Evolutionary conservation across 345 rosid genomes (phyloP).

Genomic region (Eucalyptus pumila): DNA sequence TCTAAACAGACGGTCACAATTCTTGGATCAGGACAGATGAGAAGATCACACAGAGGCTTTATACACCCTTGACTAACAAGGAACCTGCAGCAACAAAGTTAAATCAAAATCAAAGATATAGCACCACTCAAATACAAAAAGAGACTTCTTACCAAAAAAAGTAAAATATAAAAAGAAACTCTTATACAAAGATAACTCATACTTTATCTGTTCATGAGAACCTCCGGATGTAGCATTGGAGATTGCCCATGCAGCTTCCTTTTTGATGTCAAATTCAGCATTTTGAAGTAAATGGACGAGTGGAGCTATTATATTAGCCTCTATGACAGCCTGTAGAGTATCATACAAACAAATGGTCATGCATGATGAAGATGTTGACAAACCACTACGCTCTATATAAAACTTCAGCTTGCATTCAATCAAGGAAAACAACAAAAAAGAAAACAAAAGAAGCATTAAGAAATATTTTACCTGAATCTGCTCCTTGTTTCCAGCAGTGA

Average conservation of each 20-base stretch:
- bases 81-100: not conserved
- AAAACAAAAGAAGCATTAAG: not conserved
- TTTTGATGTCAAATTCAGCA: slow-evolving; percentile 57
- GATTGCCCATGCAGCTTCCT: slow-evolving; percentile 64
- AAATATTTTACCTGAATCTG: slow-evolving; percentile 39
- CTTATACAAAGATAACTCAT: not conserved
- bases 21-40: slow-evolving; percentile 48
- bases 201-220: slow-evolving; percentile 48
- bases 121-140: not conserved
- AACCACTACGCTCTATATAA: not conserved
- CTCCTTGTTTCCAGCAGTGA: slow-evolving; percentile 74
- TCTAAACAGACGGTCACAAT: slow-evolving; percentile 45
- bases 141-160: not conserved
- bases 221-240: slow-evolving; percentile 62
- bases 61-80: slow-evolving; percentile 42
- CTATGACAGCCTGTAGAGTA: slow-evolving; percentile 32
- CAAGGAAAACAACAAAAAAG: not conserved
- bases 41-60: slow-evolving; percentile 52
- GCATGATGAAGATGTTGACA: not conserved
- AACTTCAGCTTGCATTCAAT: not conserved
- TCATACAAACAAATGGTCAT: not conserved
- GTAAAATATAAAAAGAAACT: not conserved
- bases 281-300: slow-evolving; percentile 35
- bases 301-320: slow-evolving; percentile 27
- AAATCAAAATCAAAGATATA: not conserved